Evolutionary conservation across 306 rosid species (phyloP).

Genomic region (Lablab purpureus): DNA sequence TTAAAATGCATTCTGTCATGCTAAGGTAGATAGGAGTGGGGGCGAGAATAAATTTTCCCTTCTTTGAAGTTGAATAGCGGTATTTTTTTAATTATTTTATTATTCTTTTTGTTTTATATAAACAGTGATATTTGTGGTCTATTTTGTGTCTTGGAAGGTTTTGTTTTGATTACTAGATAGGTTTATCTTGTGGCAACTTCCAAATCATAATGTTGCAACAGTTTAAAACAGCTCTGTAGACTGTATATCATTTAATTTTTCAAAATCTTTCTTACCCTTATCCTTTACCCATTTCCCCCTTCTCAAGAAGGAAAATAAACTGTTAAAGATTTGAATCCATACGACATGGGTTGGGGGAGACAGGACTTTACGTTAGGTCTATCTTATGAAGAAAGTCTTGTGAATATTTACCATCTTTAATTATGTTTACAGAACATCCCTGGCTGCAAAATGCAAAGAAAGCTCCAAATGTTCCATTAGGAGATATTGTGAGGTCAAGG

Average conservation of each 20-base stretch:
- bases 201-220: constrained; percentile 15
- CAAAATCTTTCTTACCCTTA: neutral
- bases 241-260: neutral
- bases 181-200: constrained; percentile 3
- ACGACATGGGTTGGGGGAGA: constrained; percentile 14
- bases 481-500: constrained; percentile 91
- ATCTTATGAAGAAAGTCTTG: constrained; percentile 33
- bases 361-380: constrained; percentile 33
- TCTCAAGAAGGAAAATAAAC: neutral
- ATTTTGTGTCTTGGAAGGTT: constrained; percentile 1
- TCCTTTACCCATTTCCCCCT: constrained; percentile 5
- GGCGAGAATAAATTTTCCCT: neutral
- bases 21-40: neutral
- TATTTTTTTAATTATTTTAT: neutral
- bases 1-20: constrained; percentile 12
- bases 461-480: constrained; percentile 91
- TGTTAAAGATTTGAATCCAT: constrained; percentile 8
- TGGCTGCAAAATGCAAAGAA: constrained; percentile 94
- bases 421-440: constrained; percentile 72
- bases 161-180: constrained; percentile 23
- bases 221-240: neutral
- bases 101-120: neutral
- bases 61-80: constrained; percentile 25
- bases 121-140: constrained; percentile 19
- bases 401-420: constrained; percentile 36